These are phyloP conservation scores for Gastroboletus turbinatus DNA, from an alignment of 1,284 basidiomycete species.

Conservation along the genomic window DNA sequence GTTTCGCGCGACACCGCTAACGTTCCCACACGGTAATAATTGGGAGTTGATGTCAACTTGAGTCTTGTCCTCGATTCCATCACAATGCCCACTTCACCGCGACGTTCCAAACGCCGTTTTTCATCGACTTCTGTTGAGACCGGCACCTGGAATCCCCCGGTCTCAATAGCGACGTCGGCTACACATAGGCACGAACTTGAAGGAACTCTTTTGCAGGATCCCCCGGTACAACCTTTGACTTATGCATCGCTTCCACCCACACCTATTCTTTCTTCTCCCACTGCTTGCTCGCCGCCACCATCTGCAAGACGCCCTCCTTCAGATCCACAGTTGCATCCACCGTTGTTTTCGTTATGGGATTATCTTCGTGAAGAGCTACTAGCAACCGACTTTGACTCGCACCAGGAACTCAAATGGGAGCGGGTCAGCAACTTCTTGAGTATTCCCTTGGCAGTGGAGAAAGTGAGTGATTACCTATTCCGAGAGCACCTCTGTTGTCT, in stretches of 20 bases:
- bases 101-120: slow-evolving; percentile 34
- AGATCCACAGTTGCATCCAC: slow-evolving; percentile 16
- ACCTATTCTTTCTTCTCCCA: slow-evolving; percentile 54
- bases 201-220: slow-evolving; percentile 9
- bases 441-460: slow-evolving; percentile 92
- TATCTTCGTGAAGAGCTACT: slow-evolving; percentile 86
- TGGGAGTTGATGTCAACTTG: background rate
- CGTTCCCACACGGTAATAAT: slow-evolving; percentile 20
- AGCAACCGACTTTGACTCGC: slow-evolving; percentile 89
- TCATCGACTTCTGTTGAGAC: slow-evolving; percentile 30
- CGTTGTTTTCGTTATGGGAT: slow-evolving; percentile 86
- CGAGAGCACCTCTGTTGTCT: slow-evolving; percentile 1
- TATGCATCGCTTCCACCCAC: slow-evolving; percentile 74
- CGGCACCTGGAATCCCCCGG: slow-evolving; percentile 24
- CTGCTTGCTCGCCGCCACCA: slow-evolving; percentile 30
- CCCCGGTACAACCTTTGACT: slow-evolving; percentile 30
- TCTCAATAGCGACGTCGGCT: slow-evolving; percentile 9
- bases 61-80: background rate
- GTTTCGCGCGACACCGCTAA: background rate
- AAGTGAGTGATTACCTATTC: slow-evolving; percentile 49
- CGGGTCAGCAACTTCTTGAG: slow-evolving; percentile 96
- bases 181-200: slow-evolving; percentile 21
- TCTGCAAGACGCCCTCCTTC: slow-evolving; percentile 6
- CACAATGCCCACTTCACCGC: slow-evolving; percentile 34
- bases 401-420: slow-evolving; percentile 94